Percentiles rank a stretch among this genome's conserved stretches.
These are phyloP conservation scores for Bruguiera parviflora DNA, from an alignment of 345 rosid species.

Conservation along the genomic window DNA sequence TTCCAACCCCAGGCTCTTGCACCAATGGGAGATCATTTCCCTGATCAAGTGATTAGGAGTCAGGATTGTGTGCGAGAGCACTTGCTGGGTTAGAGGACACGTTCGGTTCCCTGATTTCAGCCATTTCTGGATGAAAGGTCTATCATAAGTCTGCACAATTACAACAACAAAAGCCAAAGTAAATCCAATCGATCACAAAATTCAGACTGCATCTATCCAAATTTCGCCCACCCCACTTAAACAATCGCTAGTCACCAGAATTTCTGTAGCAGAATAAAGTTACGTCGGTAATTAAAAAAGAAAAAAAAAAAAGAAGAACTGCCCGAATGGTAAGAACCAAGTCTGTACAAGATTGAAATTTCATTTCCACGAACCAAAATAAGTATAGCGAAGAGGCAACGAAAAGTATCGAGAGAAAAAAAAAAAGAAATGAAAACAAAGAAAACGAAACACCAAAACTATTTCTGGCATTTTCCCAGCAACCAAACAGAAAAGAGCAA, in stretches of 20 bases:
- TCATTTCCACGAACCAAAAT: too few species aligned
- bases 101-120: conserved; percentile 73
- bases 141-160: conserved; percentile 72
- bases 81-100: conserved; percentile 84
- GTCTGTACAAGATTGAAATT: too few species aligned
- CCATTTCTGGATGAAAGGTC: conserved; percentile 78
- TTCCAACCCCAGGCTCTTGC: conserved; percentile 54
- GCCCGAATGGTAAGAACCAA: too few species aligned
- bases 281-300: conserved; percentile 3
- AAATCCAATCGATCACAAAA: conserved; percentile 4
- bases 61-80: conserved; percentile 61
- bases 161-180: conserved; percentile 12
- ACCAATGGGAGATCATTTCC: conserved; percentile 85
- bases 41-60: conserved; percentile 67
- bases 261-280: not conserved
- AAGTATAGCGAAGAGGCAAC: too few species aligned
- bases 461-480: conserved; percentile 6
- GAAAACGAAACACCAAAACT: not conserved
- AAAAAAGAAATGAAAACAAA: not conserved
- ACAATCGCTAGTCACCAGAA: conserved; percentile 9
- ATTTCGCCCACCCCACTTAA: not conserved
- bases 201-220: not conserved
- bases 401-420: too few species aligned
- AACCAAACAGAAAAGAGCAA: conserved; percentile 11
- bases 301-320: too few species aligned